phyloP scores from a whole-genome alignment of 768 basidiomycete genomes.

The Crucibulum laeve region DNA sequence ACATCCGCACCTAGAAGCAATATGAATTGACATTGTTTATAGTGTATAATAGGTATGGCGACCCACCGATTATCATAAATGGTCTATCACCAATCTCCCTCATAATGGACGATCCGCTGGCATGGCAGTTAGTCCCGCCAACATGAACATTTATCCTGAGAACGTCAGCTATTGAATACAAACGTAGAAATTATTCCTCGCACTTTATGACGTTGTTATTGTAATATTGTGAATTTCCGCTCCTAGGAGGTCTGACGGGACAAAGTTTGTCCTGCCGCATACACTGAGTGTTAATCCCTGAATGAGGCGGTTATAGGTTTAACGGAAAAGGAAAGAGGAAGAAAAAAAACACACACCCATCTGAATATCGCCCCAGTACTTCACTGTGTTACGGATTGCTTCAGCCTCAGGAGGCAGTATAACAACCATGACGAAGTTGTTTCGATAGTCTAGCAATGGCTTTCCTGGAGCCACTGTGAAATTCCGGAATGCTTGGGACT shows the following conservation, averaged over 20 bases:
- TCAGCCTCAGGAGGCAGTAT: slow-evolving; percentile 48
- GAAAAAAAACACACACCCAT: slow-evolving; percentile 11
- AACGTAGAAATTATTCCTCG: slow-evolving; percentile 5
- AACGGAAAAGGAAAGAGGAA: background rate
- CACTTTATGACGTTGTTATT: slow-evolving; percentile 57
- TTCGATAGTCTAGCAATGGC: background rate
- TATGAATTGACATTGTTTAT: background rate
- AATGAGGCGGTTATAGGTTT: slow-evolving; percentile 6
- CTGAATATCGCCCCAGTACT: slow-evolving; percentile 50
- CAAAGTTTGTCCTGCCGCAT: slow-evolving; percentile 29
- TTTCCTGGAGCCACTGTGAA: slow-evolving; percentile 1
- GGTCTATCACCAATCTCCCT: slow-evolving; percentile 7
- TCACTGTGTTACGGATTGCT: slow-evolving; percentile 39
- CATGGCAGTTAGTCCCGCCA: slow-evolving; percentile 44
- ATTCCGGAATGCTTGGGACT: slow-evolving; percentile 5
- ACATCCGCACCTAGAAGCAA: slow-evolving; percentile 48
- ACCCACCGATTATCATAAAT: slow-evolving; percentile 37
- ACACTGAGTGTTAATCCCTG: slow-evolving; percentile 43
- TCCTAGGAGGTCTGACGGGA: no score
- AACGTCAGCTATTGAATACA: background rate
- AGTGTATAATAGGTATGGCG: no score
- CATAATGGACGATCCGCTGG: slow-evolving; percentile 20
- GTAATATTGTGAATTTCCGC: slow-evolving; percentile 50
- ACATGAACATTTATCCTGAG: slow-evolving; percentile 50
- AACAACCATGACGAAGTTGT: slow-evolving; percentile 36